Evolutionary conservation across 108 stramenopile genomes (phyloP).

Genomic region (Nitzschia sp.): DNA sequence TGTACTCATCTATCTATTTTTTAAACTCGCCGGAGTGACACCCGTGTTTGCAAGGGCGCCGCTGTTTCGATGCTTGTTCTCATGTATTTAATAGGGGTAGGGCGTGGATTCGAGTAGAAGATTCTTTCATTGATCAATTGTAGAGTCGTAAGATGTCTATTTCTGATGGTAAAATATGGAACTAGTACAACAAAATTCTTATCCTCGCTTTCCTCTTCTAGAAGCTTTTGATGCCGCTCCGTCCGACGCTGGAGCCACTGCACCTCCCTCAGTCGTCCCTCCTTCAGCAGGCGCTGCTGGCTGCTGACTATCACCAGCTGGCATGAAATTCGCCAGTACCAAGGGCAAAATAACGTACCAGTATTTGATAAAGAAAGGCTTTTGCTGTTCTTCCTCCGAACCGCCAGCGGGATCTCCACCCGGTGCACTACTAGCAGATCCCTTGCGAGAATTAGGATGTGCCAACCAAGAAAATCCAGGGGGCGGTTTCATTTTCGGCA

Average conservation of each 20-base stretch:
- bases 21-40: too few relatives aligned
- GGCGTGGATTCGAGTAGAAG: too few relatives aligned
- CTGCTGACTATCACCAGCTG: constrained; percentile 24
- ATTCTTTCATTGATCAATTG: too few relatives aligned
- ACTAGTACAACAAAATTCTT: too few relatives aligned
- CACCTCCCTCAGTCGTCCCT: neutral
- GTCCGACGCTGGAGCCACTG: neutral
- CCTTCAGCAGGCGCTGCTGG: neutral
- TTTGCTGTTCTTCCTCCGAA: constrained; percentile 32
- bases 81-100: too few relatives aligned
- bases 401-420: constrained; percentile 19
- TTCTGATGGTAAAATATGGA: too few relatives aligned
- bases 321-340: constrained; percentile 51
- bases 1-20: too few relatives aligned
- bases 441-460: constrained; percentile 35
- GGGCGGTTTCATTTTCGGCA: constrained; percentile 62
- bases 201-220: constrained; percentile 19
- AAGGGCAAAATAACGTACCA: constrained; percentile 85
- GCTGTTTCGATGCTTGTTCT: too few relatives aligned
- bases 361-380: constrained; percentile 60
- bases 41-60: too few relatives aligned
- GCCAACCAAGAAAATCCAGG: constrained; percentile 69
- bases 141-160: too few relatives aligned
- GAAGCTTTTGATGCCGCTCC: neutral
- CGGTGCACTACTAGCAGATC: neutral